Evolutionary conservation across 352 stramenopile genomes (phyloP).

Genomic region (Globisporangium barbulae): DNA sequence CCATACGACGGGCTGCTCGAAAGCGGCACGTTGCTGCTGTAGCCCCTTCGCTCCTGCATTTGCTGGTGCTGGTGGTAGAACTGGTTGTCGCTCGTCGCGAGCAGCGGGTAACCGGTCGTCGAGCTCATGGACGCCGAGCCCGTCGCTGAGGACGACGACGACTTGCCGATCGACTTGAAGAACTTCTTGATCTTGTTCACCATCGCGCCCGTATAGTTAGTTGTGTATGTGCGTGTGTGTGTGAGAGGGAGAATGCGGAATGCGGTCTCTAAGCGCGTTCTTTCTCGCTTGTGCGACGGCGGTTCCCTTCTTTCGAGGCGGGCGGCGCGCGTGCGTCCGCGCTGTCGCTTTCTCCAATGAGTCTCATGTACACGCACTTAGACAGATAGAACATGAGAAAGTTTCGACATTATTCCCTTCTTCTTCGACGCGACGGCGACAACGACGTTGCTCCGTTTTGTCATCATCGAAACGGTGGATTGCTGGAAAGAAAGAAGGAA

Average conservation of each 20-base stretch:
- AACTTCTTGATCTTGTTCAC: slow-evolving; percentile 54
- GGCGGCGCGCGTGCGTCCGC: not conserved
- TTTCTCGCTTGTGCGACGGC: not conserved
- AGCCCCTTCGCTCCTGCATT: slow-evolving; percentile 4
- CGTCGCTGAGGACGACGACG: slow-evolving; percentile 12
- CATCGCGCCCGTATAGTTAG: slow-evolving; percentile 17
- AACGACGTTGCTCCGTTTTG: not conserved
- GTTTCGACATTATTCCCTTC: not conserved
- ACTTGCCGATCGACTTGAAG: slow-evolving; percentile 45
- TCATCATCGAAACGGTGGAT: slow-evolving; percentile 9
- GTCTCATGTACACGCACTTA: not conserved
- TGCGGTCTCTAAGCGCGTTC: not conserved
- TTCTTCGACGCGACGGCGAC: not conserved
- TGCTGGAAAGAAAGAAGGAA: not conserved
- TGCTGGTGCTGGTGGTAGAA: slow-evolving; percentile 12
- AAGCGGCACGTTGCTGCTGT: slow-evolving; percentile 9
- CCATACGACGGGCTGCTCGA: slow-evolving; percentile 3
- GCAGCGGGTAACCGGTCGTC: slow-evolving; percentile 9
- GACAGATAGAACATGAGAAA: not conserved
- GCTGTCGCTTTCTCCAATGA: not conserved
- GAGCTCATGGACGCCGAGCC: slow-evolving; percentile 2
- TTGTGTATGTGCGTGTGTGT: not conserved
- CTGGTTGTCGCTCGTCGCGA: slow-evolving; percentile 20
- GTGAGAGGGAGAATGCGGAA: not conserved
- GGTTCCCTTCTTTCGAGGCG: not conserved